A percentile compares a stretch with the other conserved stretches of the same genome.
Evolutionary conservation across 495 filamentous ascomycete genomes (phyloP).

Genomic region (Astrocystis sublimbata): DNA sequence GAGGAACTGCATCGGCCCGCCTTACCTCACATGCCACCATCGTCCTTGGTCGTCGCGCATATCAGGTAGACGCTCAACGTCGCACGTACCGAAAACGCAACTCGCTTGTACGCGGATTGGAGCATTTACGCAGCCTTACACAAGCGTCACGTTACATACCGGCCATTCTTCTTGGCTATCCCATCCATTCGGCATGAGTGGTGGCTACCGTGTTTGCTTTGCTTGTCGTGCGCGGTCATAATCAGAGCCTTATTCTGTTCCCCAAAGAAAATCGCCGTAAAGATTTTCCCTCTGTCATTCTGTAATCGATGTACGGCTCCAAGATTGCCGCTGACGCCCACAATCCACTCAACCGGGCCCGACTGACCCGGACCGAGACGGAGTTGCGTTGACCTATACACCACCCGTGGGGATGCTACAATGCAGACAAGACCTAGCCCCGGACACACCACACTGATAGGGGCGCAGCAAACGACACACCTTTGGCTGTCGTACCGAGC

Average conservation of each 20-base stretch:
- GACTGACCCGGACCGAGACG: neutral
- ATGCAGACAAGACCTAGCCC: neutral
- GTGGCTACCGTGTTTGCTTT: neutral
- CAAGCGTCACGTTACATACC: constrained; percentile 2
- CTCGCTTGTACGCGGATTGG: neutral
- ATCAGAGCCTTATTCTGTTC: neutral
- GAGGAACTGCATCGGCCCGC: constrained; percentile 10
- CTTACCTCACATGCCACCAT: neutral
- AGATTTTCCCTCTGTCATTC: too few relatives aligned
- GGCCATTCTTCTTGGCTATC: neutral
- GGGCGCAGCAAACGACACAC: neutral
- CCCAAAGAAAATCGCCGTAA: too few relatives aligned
- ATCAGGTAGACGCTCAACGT: neutral
- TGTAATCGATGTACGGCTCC: neutral
- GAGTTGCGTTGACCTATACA: neutral
- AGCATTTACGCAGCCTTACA: neutral
- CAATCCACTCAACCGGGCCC: neutral
- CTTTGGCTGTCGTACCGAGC: neutral
- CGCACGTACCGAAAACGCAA: neutral
- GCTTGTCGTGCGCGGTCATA: neutral
- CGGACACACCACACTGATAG: neutral
- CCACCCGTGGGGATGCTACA: neutral
- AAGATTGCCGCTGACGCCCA: neutral
- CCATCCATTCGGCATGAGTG: neutral
- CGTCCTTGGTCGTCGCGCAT: neutral